Evolutionary conservation across 2,329 filamentous ascomycete genomes (phyloP).

Genomic region (Talaromyces sp.): DNA sequence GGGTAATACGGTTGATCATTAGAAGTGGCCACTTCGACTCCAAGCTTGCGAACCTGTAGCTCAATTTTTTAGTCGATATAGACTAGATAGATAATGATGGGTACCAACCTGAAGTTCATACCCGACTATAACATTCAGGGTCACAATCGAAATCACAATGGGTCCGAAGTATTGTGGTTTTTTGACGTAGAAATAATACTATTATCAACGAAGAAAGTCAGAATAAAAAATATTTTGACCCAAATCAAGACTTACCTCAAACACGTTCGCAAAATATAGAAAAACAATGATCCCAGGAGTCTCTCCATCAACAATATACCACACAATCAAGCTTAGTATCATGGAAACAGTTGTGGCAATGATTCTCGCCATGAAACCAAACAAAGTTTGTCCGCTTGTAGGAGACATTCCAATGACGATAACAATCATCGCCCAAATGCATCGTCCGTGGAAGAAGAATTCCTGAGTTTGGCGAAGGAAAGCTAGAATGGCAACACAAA

Average conservation of each 20-base stretch:
- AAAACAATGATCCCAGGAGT: slow-evolving; percentile 65
- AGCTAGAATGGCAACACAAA: slow-evolving; percentile 66
- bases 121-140: neutral
- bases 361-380: slow-evolving; percentile 65
- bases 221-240: neutral
- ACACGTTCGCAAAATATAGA: slow-evolving; percentile 60
- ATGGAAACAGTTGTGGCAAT: slow-evolving; percentile 64
- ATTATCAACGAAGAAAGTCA: slow-evolving; percentile 38
- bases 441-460: slow-evolving; percentile 66
- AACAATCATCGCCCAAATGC: slow-evolving; percentile 77
- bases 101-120: slow-evolving; percentile 29
- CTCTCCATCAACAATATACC: slow-evolving; percentile 67
- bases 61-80: neutral
- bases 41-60: neutral
- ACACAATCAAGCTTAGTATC: slow-evolving; percentile 61
- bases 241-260: neutral
- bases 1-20: neutral
- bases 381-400: slow-evolving; percentile 66
- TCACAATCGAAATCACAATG: neutral
- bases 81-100: neutral
- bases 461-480: slow-evolving; percentile 61
- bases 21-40: neutral
- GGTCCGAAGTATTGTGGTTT: neutral
- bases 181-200: neutral
- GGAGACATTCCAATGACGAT: slow-evolving; percentile 68